phyloP scores from a whole-genome alignment of 2,329 filamentous ascomycete species.

The Tolypocladium amazonense region DNA sequence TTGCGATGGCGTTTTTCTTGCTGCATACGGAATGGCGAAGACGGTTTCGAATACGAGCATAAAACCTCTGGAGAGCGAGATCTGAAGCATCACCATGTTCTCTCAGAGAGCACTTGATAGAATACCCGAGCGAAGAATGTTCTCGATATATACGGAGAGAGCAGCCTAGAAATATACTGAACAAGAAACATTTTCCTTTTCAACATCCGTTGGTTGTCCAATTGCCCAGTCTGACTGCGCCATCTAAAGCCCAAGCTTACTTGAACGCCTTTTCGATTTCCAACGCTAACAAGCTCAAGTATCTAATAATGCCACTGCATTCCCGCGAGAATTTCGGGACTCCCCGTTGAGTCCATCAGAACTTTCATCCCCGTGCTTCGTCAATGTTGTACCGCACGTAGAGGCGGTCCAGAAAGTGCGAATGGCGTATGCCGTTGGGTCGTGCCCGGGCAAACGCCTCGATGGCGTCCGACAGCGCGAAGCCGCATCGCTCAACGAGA shows the following conservation, averaged over 20 bases:
- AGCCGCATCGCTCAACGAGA: constrained; percentile 71
- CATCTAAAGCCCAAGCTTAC: not conserved
- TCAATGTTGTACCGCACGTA: constrained; percentile 59
- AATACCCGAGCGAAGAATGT: not conserved
- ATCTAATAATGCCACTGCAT: not conserved
- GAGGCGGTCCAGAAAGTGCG: constrained; percentile 76
- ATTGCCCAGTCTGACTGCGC: not conserved
- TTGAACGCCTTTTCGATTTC: not conserved
- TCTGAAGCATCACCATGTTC: not conserved
- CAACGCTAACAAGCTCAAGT: not conserved
- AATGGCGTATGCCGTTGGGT: constrained; percentile 78
- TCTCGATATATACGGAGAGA: not conserved
- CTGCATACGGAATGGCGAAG: not conserved
- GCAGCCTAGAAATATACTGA: not conserved
- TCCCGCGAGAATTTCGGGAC: not conserved
- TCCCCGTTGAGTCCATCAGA: not conserved
- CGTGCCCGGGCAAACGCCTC: constrained; percentile 63
- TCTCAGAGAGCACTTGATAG: not conserved
- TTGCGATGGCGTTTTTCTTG: not conserved
- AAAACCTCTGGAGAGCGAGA: not conserved
- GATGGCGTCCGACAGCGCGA: constrained; percentile 64
- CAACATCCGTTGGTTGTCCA: not conserved
- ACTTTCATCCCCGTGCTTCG: not conserved
- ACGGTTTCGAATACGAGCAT: not conserved
- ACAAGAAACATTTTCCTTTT: not conserved